A percentile compares a stretch with the other conserved stretches of the same genome.
Conservation (phyloP, 108 stramenopile species). For the Chaetoceros tenuissimus region DNA sequence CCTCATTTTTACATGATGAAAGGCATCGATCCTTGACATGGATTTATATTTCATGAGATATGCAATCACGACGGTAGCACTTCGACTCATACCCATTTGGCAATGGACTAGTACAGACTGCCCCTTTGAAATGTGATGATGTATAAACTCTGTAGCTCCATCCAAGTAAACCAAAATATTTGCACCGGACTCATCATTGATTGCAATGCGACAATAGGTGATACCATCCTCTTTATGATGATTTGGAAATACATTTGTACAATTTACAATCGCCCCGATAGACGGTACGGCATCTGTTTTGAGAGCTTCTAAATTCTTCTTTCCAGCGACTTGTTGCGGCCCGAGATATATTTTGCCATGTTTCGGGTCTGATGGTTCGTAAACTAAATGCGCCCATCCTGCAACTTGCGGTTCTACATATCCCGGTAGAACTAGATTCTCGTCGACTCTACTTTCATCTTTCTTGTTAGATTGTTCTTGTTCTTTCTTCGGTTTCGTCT, state of each 20-base stretch:
- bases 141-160: slow-evolving; percentile 18
- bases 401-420: no score
- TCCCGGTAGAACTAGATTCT: no score
- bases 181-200: slow-evolving; percentile 16
- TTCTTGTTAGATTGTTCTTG: no score
- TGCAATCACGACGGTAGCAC: slow-evolving; percentile 25
- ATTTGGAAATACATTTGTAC: slow-evolving; percentile 16
- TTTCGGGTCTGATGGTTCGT: no score
- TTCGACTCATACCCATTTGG: slow-evolving; percentile 20
- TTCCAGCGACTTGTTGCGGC: slow-evolving; percentile 3
- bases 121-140: slow-evolving; percentile 4
- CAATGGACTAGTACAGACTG: slow-evolving; percentile 32
- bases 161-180: slow-evolving; percentile 24
- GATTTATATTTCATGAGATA: slow-evolving; percentile 20
- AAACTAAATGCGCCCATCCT: no score
- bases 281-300: slow-evolving; percentile 9
- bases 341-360: slow-evolving; percentile 8
- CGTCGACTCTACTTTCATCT: no score
- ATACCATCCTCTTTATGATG: slow-evolving; percentile 6
- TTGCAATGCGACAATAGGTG: slow-evolving; percentile 15
- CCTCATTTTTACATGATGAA: slow-evolving; percentile 8
- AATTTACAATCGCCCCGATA: slow-evolving; percentile 24
- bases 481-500: no score
- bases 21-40: slow-evolving; percentile 20
- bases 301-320: slow-evolving; percentile 1